Conservation (phyloP, 257 asterid species). For the Solanum tarijense region DNA sequence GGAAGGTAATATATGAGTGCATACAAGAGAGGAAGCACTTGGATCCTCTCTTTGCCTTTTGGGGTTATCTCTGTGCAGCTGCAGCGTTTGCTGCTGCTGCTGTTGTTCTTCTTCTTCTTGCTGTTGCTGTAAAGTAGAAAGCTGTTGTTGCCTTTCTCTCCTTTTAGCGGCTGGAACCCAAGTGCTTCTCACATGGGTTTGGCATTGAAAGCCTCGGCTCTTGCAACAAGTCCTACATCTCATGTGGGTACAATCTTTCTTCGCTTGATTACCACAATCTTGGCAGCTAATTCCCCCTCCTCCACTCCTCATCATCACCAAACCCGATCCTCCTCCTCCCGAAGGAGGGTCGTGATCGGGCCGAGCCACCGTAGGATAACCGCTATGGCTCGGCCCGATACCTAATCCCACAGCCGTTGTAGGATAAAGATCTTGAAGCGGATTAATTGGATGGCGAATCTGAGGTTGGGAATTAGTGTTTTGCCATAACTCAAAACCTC, state of each 20-base stretch:
- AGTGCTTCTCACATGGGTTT: conserved; percentile 74
- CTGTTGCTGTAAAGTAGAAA: conserved; percentile 19
- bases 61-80: conserved; percentile 1
- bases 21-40: conserved; percentile 39
- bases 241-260: conserved; percentile 78
- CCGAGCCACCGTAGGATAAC: conserved; percentile 16
- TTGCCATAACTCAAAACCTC: conserved; percentile 82
- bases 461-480: conserved; percentile 22
- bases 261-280: conserved; percentile 85
- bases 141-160: conserved; percentile 60
- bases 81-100: conserved; percentile 10
- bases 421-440: conserved; percentile 57
- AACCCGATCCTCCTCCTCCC: conserved; percentile 34
- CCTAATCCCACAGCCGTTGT: conserved; percentile 39
- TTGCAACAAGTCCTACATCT: conserved; percentile 91
- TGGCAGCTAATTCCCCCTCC: conserved; percentile 74
- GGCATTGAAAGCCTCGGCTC: conserved; percentile 72
- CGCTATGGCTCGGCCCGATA: conserved; percentile 37
- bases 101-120: conserved; percentile 1
- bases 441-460: conserved; percentile 18
- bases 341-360: conserved; percentile 18
- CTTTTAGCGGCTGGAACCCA: conserved; percentile 93
- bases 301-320: conserved; percentile 57
- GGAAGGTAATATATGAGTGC: conserved; percentile 42
- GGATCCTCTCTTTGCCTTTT: conserved; percentile 42